A percentile compares a stretch with the other conserved stretches of the same genome.
These are phyloP conservation scores for Apiospora marii DNA, from an alignment of 2,329 filamentous ascomycete species.

Conservation along the genomic window DNA sequence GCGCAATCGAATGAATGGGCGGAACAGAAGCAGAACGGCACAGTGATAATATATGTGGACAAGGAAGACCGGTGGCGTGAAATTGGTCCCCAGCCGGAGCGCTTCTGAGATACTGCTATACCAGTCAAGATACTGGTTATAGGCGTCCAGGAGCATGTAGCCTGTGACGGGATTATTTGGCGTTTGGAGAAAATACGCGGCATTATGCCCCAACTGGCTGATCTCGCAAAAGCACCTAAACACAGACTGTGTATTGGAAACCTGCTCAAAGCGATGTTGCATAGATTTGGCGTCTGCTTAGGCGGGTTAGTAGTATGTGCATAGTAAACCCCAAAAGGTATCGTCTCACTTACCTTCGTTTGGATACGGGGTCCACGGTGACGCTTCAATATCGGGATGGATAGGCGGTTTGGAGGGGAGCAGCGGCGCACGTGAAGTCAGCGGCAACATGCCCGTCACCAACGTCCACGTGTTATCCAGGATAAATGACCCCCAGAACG, in stretches of 20 bases:
- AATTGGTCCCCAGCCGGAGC: constrained; percentile 70
- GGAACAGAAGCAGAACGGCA: constrained; percentile 76
- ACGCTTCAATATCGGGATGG: constrained; percentile 64
- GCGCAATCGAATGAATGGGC: constrained; percentile 71
- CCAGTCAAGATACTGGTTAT: constrained; percentile 77
- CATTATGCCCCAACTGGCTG: constrained; percentile 76
- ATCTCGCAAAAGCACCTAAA: constrained; percentile 75
- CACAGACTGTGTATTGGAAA: constrained; percentile 72
- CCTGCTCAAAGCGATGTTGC: constrained; percentile 64
- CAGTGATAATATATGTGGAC: too few relatives aligned
- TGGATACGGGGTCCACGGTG: constrained; percentile 66
- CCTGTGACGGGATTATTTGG: constrained; percentile 71
- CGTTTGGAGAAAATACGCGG: constrained; percentile 74
- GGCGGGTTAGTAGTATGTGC: constrained; percentile 14
- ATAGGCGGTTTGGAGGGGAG: constrained; percentile 67
- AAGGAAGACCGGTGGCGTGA: constrained; percentile 77
- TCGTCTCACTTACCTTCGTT: constrained; percentile 57
- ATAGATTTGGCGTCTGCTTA: constrained; percentile 52
- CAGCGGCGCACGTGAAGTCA: constrained; percentile 64
- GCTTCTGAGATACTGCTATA: constrained; percentile 72
- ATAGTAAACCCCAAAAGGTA: not conserved
- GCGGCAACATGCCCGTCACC: constrained; percentile 67
- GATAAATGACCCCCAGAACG: constrained; percentile 69
- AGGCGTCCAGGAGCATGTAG: constrained; percentile 67
- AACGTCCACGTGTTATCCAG: constrained; percentile 72